Evolutionary conservation across 139 green algal species (phyloP), one percentile per base, ranked within the genome.

Genomic region (Zygnema cylindricum): DNA sequence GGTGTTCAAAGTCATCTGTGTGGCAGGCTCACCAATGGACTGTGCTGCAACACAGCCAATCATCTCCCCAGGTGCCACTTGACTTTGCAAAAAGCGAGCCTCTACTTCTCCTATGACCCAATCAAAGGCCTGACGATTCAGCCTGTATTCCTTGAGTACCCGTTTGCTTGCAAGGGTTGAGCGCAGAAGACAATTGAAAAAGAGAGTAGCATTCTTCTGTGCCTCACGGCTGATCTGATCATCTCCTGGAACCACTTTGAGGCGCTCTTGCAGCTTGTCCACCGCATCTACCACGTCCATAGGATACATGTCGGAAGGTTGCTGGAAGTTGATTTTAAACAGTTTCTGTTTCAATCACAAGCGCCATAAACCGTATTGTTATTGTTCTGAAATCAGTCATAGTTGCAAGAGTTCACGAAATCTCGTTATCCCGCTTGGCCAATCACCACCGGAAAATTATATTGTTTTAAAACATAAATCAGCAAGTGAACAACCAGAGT

Each of bases 1-100:
- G 30, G 97, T 94, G 86, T 95, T 95, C 32, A 95, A 83, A 22
- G 93, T 95, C 93, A 95, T 95, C 90, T 95, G 92, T 49, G 97
- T 99, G 36, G 97, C 98, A 23, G 97, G 97, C 95, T 99, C 97
- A 0, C 97, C 97, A 77, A 99, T 97, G 69, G 93, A 97, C 94
- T 99, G 97, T 25, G 97, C 97, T 22, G 97, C 97, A 25, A 99
- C 91, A 1, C 95, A 97, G 86, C 97, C 97, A 32, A 99, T 96
- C 88, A 95, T 96, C 90, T 99, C 96, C 1, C 96, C 96, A 1
- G 96, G 92, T 49, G 94, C 93, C 0, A 93, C 93, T 79, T 95
- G 76, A 0, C 94, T 92, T 84, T 95, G 69, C 87, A 95, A 87
- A 90, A 97, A 95, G 11, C 92, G 93, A 40, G 89, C 86, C 88